Evolutionary conservation across 2,329 filamentous ascomycete species (phyloP).

Genomic region (Colletotrichum truncatum): DNA sequence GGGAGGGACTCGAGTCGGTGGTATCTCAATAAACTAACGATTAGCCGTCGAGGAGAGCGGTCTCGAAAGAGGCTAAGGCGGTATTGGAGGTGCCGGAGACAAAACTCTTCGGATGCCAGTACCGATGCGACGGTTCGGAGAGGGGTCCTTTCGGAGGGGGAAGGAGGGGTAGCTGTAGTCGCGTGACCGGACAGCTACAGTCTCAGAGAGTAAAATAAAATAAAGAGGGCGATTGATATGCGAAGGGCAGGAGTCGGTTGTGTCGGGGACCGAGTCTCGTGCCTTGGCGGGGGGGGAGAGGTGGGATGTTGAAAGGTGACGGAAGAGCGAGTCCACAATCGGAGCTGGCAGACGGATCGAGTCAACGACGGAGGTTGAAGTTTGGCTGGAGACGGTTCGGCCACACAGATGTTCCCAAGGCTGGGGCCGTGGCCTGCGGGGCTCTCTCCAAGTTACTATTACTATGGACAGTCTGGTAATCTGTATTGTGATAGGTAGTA

Average conservation of each 20-base stretch:
- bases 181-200: not conserved
- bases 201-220: not conserved
- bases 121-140: conserved; percentile 1
- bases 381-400: conserved; percentile 14
- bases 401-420: conserved; percentile 25
- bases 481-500: too few species aligned
- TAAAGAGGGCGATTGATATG: not conserved
- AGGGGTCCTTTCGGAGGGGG: conserved; percentile 18
- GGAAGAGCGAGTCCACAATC: conserved; percentile 24
- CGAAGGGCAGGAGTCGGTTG: conserved; percentile 17
- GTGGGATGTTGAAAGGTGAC: conserved; percentile 10
- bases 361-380: not conserved
- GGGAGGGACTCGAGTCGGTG: conserved; percentile 18
- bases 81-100: not conserved
- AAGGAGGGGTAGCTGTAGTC: conserved; percentile 27
- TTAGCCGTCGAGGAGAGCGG: not conserved
- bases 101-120: conserved; percentile 17
- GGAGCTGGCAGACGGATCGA: conserved; percentile 20
- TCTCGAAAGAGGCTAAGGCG: not conserved
- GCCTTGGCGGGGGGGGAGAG: conserved; percentile 15
- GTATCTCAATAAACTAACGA: not conserved
- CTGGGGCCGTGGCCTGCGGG: not conserved
- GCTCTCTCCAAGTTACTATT: too few species aligned
- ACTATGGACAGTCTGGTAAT: too few species aligned
- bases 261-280: conserved; percentile 28